Conservation (phyloP, 2,329 filamentous ascomycete species). For the Cylindrodendrum hubeiense region DNA sequence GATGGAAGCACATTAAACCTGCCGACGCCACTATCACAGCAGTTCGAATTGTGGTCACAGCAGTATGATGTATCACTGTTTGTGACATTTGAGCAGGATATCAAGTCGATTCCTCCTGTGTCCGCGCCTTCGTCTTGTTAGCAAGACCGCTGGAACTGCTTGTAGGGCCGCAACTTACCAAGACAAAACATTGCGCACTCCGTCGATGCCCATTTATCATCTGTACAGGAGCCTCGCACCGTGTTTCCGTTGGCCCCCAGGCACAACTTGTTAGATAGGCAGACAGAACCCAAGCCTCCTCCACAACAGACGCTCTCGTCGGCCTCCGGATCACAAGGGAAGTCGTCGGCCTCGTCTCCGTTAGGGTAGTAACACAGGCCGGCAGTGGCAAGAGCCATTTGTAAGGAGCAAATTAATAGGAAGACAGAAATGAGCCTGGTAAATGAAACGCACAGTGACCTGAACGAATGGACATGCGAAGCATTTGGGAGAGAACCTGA, state of each 20-base stretch:
- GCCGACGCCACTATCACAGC: slow-evolving; percentile 41
- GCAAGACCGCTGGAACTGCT: neutral
- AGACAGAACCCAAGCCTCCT: slow-evolving; percentile 32
- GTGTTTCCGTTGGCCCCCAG: slow-evolving; percentile 34
- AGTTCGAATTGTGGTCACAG: slow-evolving; percentile 39
- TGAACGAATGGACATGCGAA: neutral
- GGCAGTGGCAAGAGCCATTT: slow-evolving; percentile 16
- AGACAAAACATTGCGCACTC: slow-evolving; percentile 36
- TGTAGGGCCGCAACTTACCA: neutral
- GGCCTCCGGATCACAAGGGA: slow-evolving; percentile 34
- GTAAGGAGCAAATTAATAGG: slow-evolving; percentile 19
- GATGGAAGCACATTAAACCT: slow-evolving; percentile 42
- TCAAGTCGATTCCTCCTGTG: slow-evolving; percentile 40
- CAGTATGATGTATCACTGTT: slow-evolving; percentile 41
- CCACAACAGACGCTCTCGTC: slow-evolving; percentile 38
- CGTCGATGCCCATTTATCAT: slow-evolving; percentile 35
- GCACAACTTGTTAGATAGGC: slow-evolving; percentile 40
- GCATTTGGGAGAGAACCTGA: neutral
- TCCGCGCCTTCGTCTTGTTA: slow-evolving; percentile 29
- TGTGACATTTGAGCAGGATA: slow-evolving; percentile 43
- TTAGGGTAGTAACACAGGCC: slow-evolving; percentile 38
- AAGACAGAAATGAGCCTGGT: slow-evolving; percentile 8
- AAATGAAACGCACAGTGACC: neutral
- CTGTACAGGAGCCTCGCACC: slow-evolving; percentile 41
- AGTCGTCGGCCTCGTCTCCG: slow-evolving; percentile 24